Evolutionary conservation across 306 rosid species (phyloP).

Genomic region (Prunus salicina): DNA sequence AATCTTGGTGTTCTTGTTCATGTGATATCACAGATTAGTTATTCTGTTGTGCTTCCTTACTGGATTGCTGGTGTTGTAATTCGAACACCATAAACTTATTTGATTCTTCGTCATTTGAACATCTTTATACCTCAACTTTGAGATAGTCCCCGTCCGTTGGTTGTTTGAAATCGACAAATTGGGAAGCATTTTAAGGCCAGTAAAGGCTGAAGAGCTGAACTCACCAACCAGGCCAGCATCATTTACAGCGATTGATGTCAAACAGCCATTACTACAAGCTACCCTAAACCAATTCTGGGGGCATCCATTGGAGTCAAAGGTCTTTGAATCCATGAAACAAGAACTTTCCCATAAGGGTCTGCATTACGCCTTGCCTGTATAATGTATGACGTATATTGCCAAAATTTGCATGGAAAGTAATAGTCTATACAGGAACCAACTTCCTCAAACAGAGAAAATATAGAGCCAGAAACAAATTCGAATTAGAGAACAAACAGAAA

Average conservation of each 20-base stretch:
- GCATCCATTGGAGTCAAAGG: conserved; percentile 66
- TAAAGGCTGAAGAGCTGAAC: conserved; percentile 50
- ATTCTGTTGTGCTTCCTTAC: too few species aligned
- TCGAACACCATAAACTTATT: neutral
- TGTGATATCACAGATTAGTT: too few species aligned
- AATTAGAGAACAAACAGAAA: too few species aligned
- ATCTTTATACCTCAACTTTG: conserved; percentile 36
- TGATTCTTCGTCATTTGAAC: too few species aligned
- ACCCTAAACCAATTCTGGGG: conserved; percentile 67
- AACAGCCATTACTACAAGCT: conserved; percentile 49
- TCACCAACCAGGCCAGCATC: conserved; percentile 63
- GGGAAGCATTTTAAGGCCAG: conserved; percentile 55
- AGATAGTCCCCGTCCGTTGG: conserved; percentile 52
- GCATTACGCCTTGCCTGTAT: conserved; percentile 43
- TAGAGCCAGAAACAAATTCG: too few species aligned
- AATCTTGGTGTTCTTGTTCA: too few species aligned
- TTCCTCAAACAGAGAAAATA: too few species aligned
- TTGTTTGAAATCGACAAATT: conserved; percentile 64
- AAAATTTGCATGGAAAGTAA: too few species aligned
- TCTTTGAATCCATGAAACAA: conserved; percentile 59
- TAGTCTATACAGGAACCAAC: too few species aligned
- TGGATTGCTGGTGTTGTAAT: too few species aligned
- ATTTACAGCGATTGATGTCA: conserved; percentile 49
- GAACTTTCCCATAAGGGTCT: conserved; percentile 55
- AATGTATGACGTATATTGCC: too few species aligned